Conservation (phyloP, 1,139 yeast genomes). For the Debaryomyces psychrophilus region DNA sequence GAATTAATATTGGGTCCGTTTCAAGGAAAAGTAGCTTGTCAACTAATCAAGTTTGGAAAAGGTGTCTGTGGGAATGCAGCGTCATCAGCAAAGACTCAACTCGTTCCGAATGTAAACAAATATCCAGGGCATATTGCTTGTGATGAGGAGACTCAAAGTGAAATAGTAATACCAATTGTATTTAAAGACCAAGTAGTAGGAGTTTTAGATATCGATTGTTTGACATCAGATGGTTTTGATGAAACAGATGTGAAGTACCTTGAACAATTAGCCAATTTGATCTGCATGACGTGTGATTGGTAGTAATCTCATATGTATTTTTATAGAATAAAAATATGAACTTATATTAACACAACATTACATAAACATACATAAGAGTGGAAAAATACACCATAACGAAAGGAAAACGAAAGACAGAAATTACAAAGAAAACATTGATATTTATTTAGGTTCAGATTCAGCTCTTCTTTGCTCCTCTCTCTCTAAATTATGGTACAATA, state of each 20-base stretch:
- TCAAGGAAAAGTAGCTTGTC: constrained; percentile 97
- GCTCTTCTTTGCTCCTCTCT: constrained; percentile 74
- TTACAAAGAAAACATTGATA: constrained; percentile 4
- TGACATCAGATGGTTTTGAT: constrained; percentile 64
- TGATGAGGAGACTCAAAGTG: constrained; percentile 92
- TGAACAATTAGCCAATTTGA: constrained; percentile 57
- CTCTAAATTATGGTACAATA: constrained; percentile 75
- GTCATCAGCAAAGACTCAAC: constrained; percentile 54
- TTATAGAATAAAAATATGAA: background rate
- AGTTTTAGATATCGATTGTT: constrained; percentile 87
- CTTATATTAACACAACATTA: constrained; percentile 5
- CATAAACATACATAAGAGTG: constrained; percentile 7
- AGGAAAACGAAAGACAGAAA: constrained; percentile 7
- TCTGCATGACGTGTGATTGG: constrained; percentile 55
- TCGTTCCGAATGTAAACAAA: constrained; percentile 73
- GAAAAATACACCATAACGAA: constrained; percentile 8
- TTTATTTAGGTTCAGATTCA: constrained; percentile 20
- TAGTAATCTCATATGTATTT: background rate
- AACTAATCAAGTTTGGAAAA: constrained; percentile 68
- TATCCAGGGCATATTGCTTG: constrained; percentile 97
- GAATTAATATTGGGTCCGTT: constrained; percentile 85
- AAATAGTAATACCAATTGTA: constrained; percentile 84
- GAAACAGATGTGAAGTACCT: constrained; percentile 60
- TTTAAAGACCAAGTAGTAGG: constrained; percentile 56
- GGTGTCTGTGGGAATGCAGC: constrained; percentile 97